Evolutionary conservation across 2,329 filamentous ascomycete genomes (phyloP).

Genomic region (Juglanconis sp.): DNA sequence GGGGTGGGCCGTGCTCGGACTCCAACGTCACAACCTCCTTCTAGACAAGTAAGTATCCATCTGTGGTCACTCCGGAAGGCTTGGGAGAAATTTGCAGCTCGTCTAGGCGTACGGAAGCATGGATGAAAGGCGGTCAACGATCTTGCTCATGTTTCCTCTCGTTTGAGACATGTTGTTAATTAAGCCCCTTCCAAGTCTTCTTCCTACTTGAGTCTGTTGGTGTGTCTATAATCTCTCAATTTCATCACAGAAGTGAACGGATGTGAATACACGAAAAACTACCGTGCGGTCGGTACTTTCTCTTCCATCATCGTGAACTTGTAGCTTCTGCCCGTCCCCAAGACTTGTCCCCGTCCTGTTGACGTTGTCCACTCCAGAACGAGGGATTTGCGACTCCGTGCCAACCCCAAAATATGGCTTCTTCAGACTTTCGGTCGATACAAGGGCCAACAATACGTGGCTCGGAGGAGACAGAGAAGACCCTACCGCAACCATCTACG

Average conservation of each 20-base stretch:
- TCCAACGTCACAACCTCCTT: neutral
- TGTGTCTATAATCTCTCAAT: neutral
- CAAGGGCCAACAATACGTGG: neutral
- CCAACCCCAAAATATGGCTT: neutral
- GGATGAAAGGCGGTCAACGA: neutral
- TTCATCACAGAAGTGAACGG: no score
- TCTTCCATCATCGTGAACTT: neutral
- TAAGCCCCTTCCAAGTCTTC: neutral
- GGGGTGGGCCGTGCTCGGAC: neutral
- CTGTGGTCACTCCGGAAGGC: neutral
- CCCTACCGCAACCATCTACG: no score
- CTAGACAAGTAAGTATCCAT: neutral
- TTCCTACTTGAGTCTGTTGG: neutral
- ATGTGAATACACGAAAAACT: neutral
- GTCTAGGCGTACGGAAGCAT: neutral
- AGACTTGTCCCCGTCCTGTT: neutral
- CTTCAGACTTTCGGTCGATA: neutral
- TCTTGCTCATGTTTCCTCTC: neutral
- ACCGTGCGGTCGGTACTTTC: neutral
- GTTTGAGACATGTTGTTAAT: neutral
- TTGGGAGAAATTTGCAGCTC: neutral
- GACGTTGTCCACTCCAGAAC: no score
- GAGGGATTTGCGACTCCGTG: no score
- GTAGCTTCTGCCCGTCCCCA: neutral
- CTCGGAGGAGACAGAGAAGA: neutral